Percentiles rank a stretch among this genome's conserved stretches.
phyloP scores from a whole-genome alignment of 129 eudicot species.

The Flaveria bidentis region DNA sequence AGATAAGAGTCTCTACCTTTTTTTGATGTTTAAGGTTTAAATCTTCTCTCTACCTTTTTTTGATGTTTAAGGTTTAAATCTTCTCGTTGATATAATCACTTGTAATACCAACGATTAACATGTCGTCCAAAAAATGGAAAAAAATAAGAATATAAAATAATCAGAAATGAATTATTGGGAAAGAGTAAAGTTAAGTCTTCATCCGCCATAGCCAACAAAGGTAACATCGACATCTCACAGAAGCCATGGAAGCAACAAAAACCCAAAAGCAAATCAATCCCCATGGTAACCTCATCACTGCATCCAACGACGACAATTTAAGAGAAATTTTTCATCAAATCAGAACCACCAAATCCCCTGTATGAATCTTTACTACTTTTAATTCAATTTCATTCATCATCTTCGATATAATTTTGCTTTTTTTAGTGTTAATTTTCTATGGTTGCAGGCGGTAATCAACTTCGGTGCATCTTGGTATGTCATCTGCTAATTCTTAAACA shows the following conservation, averaged over 20 bases:
- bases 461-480: conserved; percentile 92
- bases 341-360: conserved; percentile 65
- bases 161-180: too few species aligned
- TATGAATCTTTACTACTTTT: conserved; percentile 24
- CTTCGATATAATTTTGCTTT: neutral
- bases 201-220: neutral
- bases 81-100: too few species aligned
- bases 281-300: conserved; percentile 46
- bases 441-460: conserved; percentile 71
- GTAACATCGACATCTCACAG: neutral
- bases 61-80: too few species aligned
- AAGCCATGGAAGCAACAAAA: conserved; percentile 22
- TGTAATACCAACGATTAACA: too few species aligned
- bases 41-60: too few species aligned
- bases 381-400: neutral
- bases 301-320: conserved; percentile 59
- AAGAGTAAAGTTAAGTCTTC: neutral
- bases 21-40: too few species aligned
- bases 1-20: too few species aligned
- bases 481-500: neutral
- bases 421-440: neutral
- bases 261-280: conserved; percentile 19
- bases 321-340: conserved; percentile 60
- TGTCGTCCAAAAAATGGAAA: too few species aligned
- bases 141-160: too few species aligned